phyloP scores from a whole-genome alignment of 257 asterid species.

The Jasminum sambac region DNA sequence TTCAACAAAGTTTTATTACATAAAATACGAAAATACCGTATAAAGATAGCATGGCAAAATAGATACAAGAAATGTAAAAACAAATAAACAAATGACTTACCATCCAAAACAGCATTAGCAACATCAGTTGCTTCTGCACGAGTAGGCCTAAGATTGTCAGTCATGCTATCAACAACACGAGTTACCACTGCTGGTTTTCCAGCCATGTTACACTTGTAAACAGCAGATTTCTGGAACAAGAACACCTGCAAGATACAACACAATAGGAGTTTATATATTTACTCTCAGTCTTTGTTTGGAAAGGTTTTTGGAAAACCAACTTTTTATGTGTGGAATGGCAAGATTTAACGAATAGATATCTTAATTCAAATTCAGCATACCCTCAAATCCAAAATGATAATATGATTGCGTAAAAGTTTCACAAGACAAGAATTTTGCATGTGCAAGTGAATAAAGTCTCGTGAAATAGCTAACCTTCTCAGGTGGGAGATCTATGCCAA shows the following conservation, averaged over 20 bases:
- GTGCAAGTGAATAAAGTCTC: not conserved
- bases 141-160: slow-evolving; percentile 91
- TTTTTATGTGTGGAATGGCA: too few species aligned
- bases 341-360: not conserved
- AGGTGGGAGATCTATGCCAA: slow-evolving; percentile 90
- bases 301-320: too few species aligned
- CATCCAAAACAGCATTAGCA: slow-evolving; percentile 95
- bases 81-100: slow-evolving; percentile 31
- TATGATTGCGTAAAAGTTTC: not conserved
- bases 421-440: not conserved
- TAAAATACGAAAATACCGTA: slow-evolving; percentile 3
- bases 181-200: slow-evolving; percentile 96
- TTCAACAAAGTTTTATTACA: not conserved
- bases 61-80: not conserved
- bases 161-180: slow-evolving; percentile 97
- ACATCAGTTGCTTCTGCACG: slow-evolving; percentile 99
- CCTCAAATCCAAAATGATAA: not conserved
- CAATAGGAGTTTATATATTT: not conserved
- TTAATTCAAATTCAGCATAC: not conserved
- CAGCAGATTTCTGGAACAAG: slow-evolving; percentile 85
- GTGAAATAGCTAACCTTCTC: slow-evolving; percentile 62
- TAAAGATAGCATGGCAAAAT: not conserved
- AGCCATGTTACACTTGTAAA: slow-evolving; percentile 93
- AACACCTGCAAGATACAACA: slow-evolving; percentile 58
- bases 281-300: not conserved